These are phyloP conservation scores for Funneliformis geosporum DNA, from an alignment of 192 early-diverging fungal genomes.

Conservation along the genomic window DNA sequence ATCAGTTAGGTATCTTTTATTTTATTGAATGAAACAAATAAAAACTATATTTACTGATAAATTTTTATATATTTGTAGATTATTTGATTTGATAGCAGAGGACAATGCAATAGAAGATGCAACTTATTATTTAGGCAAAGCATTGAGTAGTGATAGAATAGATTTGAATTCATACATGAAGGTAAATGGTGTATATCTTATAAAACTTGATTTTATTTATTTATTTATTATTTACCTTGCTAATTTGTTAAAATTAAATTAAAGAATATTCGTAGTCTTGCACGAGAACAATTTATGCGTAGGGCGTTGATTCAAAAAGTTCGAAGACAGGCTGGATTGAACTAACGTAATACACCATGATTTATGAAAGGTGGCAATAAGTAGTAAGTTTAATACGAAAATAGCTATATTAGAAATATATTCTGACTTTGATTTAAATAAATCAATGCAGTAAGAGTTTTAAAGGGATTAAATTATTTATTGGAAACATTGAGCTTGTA, in stretches of 20 bases:
- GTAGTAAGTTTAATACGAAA: background rate
- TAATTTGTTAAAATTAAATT: background rate
- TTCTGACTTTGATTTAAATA: too few species aligned
- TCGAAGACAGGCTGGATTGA: conserved; percentile 43
- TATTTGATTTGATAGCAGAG: conserved; percentile 86
- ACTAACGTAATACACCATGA: background rate
- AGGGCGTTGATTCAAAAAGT: conserved; percentile 76
- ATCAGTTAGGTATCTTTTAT: conserved; percentile 54
- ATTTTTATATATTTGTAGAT: conserved; percentile 48
- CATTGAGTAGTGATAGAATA: conserved; percentile 75
- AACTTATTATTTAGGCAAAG: conserved; percentile 78
- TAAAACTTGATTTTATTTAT: background rate
- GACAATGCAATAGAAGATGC: conserved; percentile 89
- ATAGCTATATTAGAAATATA: too few species aligned
- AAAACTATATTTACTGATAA: conserved; percentile 24
- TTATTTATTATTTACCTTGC: conserved; percentile 15
- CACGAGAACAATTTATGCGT: conserved; percentile 89
- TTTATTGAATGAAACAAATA: background rate
- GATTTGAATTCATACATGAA: conserved; percentile 77
- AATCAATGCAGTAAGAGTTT: too few species aligned
- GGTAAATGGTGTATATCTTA: conserved; percentile 38
- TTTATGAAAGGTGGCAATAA: background rate
- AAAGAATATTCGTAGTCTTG: conserved; percentile 73
- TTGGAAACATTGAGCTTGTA: too few species aligned
- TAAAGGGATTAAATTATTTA: too few species aligned